Conservation (phyloP, 2,329 filamentous ascomycete species). For the Aspergillus novoparasiticus region DNA sequence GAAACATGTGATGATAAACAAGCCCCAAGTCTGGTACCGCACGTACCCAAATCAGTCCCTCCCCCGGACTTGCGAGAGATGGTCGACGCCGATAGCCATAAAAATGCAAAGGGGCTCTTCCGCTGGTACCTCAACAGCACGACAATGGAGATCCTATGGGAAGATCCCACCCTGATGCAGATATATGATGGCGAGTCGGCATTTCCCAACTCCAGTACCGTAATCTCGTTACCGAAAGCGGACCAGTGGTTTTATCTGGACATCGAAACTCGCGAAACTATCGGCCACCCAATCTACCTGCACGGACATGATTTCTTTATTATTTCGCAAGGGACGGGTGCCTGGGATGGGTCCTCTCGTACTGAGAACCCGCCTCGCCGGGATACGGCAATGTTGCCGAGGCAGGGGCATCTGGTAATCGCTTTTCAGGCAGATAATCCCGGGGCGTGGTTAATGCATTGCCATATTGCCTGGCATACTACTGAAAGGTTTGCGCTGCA, state of each 20-base stretch:
- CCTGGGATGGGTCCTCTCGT: slow-evolving; percentile 1
- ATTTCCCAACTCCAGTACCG: no score
- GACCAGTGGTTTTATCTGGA: no score
- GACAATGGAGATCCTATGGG: slow-evolving; percentile 13
- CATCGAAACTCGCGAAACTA: not conserved
- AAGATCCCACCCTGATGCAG: slow-evolving; percentile 13
- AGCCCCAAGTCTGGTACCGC: slow-evolving; percentile 21
- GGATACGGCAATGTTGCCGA: slow-evolving; percentile 66
- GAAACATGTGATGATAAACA: slow-evolving; percentile 24
- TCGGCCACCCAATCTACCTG: slow-evolving; percentile 10
- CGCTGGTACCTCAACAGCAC: slow-evolving; percentile 18
- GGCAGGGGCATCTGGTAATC: slow-evolving; percentile 67
- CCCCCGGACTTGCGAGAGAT: slow-evolving; percentile 5
- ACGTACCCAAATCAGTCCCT: slow-evolving; percentile 20
- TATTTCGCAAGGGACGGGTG: not conserved
- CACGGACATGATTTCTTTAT: slow-evolving; percentile 16
- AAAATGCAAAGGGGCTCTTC: slow-evolving; percentile 8
- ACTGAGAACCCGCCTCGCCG: slow-evolving; percentile 60
- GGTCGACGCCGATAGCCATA: slow-evolving; percentile 10
- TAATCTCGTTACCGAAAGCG: no score
- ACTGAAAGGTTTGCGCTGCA: slow-evolving; percentile 66
- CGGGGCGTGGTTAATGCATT: slow-evolving; percentile 70
- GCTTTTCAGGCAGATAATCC: slow-evolving; percentile 42
- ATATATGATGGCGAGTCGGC: not conserved
- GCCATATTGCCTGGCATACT: slow-evolving; percentile 76